phyloP scores from a whole-genome alignment of 2,329 filamentous ascomycete species.

The Microcera coccophila region DNA sequence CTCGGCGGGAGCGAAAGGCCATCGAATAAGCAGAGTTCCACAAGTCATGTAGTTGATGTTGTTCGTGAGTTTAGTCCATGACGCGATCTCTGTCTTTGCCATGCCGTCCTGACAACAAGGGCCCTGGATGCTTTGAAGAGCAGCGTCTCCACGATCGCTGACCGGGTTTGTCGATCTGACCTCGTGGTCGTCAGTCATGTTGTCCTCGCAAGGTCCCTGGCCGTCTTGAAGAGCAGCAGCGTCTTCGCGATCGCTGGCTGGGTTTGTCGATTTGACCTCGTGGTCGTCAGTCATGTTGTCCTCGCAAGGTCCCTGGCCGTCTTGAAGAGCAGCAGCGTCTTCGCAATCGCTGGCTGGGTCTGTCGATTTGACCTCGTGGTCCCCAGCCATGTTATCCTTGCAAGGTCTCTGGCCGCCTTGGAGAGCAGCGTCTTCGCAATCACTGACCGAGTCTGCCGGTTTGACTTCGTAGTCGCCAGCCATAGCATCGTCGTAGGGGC shows the following conservation, averaged over 20 bases:
- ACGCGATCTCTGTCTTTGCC: background rate
- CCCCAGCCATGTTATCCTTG: background rate
- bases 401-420: background rate
- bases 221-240: background rate
- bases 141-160: background rate
- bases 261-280: background rate
- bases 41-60: background rate
- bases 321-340: background rate
- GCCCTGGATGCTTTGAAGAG: background rate
- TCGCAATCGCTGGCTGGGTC: background rate
- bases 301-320: too few relatives aligned
- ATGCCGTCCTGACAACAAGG: background rate
- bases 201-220: background rate
- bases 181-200: background rate
- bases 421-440: background rate
- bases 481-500: background rate
- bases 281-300: background rate
- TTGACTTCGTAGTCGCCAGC: background rate
- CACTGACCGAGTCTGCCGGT: background rate
- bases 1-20: background rate
- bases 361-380: background rate
- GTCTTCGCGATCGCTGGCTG: background rate
- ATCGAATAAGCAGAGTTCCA: background rate
- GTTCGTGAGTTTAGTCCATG: background rate
- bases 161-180: background rate